Evolutionary conservation across 495 filamentous ascomycete genomes (phyloP).

Genomic region (Xylaria nigripes): DNA sequence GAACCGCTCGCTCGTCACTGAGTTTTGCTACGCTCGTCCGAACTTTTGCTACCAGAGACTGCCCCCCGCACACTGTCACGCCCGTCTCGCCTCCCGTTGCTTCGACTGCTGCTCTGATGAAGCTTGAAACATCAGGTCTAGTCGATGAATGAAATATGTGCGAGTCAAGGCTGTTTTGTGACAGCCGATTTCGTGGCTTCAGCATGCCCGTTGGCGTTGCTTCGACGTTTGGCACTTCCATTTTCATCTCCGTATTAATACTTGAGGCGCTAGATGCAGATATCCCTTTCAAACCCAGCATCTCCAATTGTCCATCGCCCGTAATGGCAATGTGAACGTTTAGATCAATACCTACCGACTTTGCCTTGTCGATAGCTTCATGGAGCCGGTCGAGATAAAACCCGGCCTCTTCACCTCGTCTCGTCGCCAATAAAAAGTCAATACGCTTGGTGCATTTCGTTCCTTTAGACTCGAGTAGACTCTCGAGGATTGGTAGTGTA

Average conservation of each 20-base stretch:
- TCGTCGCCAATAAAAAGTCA: slow-evolving; percentile 67
- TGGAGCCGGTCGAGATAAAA: slow-evolving; percentile 61
- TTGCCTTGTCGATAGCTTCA: slow-evolving; percentile 47
- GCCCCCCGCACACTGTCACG: slow-evolving; percentile 74
- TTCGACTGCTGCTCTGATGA: slow-evolving; percentile 52
- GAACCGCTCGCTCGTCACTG: slow-evolving; percentile 79
- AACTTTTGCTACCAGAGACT: slow-evolving; percentile 54
- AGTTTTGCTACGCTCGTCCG: slow-evolving; percentile 59
- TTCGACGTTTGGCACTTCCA: slow-evolving; percentile 16
- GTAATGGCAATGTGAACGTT: slow-evolving; percentile 50
- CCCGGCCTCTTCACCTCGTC: slow-evolving; percentile 54
- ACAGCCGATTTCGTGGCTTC: slow-evolving; percentile 20
- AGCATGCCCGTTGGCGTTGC: background rate
- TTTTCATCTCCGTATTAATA: slow-evolving; percentile 23
- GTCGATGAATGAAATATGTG: slow-evolving; percentile 32
- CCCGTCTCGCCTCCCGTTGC: slow-evolving; percentile 72
- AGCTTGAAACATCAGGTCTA: slow-evolving; percentile 36
- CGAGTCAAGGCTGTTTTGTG: slow-evolving; percentile 28
- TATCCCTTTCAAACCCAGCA: background rate
- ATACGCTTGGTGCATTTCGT: slow-evolving; percentile 54
- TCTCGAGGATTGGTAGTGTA: slow-evolving; percentile 48
- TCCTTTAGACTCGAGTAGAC: slow-evolving; percentile 34
- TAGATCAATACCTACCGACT: slow-evolving; percentile 38
- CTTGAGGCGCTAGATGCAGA: slow-evolving; percentile 7
- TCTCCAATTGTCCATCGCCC: slow-evolving; percentile 25